Percentiles rank a stretch among this genome's conserved stretches.
phyloP scores from a whole-genome alignment of 805 yeast genomes.

The Yamadazyma phyllophila region DNA sequence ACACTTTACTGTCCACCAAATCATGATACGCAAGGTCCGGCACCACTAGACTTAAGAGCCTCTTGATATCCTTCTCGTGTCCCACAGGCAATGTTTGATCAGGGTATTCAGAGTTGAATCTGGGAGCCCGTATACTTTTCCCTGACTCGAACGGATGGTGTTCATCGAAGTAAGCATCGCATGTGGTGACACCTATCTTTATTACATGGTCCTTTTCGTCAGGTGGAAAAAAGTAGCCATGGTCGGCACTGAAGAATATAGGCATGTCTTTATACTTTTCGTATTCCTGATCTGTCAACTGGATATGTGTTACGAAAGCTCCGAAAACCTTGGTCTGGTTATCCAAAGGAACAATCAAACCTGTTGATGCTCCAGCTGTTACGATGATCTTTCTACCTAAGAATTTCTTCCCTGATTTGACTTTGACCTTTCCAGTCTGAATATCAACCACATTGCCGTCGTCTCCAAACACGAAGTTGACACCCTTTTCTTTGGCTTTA shows the following conservation, averaged over 20 bases:
- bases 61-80: conserved; percentile 12
- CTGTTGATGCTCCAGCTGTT: conserved; percentile 39
- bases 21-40: conserved; percentile 15
- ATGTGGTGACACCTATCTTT: conserved; percentile 26
- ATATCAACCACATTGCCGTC: conserved; percentile 13
- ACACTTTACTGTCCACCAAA: conserved; percentile 13
- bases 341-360: conserved; percentile 25
- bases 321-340: conserved; percentile 37
- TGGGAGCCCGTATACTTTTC: conserved; percentile 13
- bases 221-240: conserved; percentile 49
- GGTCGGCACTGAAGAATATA: conserved; percentile 41
- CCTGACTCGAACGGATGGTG: conserved; percentile 16
- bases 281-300: conserved; percentile 33
- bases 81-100: conserved; percentile 14
- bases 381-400: conserved; percentile 33
- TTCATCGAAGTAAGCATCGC: conserved; percentile 15
- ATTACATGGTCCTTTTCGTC: conserved; percentile 28
- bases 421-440: conserved; percentile 5
- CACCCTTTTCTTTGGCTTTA: conserved; percentile 10
- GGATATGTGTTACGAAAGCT: conserved; percentile 33
- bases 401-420: conserved; percentile 20
- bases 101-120: conserved; percentile 12
- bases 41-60: conserved; percentile 12
- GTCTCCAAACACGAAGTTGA: conserved; percentile 13
- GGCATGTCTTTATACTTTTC: conserved; percentile 37